Conservation (phyloP, 345 rosid species). For the Arabis hirsuta region DNA sequence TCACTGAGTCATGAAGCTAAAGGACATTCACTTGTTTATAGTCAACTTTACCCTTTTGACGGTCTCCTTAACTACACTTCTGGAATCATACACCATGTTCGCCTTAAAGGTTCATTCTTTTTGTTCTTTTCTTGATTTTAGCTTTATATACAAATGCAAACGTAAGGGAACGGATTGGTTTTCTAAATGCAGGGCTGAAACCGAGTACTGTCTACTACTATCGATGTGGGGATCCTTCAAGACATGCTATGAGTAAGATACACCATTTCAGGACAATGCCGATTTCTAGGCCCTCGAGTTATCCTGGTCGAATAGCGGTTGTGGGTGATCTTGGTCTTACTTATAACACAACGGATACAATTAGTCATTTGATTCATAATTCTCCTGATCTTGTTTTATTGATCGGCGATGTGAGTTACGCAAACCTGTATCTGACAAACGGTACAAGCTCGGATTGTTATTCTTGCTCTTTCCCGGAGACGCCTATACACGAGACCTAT, state of each 20-base stretch:
- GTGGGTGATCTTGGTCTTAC: constrained; percentile 86
- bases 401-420: constrained; percentile 76
- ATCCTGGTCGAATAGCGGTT: constrained; percentile 67
- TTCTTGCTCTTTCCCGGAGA: constrained; percentile 55
- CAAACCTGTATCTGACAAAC: constrained; percentile 77
- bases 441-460: constrained; percentile 84
- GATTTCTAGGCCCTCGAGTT: constrained; percentile 56
- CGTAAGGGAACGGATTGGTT: not conserved
- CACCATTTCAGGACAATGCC: constrained; percentile 75
- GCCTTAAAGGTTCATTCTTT: constrained; percentile 58
- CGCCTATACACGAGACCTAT: constrained; percentile 78
- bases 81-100: constrained; percentile 93
- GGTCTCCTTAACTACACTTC: constrained; percentile 92
- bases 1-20: constrained; percentile 50
- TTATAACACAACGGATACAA: constrained; percentile 75
- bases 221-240: constrained; percentile 87
- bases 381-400: constrained; percentile 71
- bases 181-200: constrained; percentile 57
- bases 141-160: not conserved
- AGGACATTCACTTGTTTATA: constrained; percentile 74
- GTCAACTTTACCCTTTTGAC: constrained; percentile 79
- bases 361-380: constrained; percentile 59
- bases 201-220: constrained; percentile 71
- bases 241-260: constrained; percentile 57
- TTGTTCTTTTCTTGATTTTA: not conserved